Conservation (phyloP, 108 stramenopile genomes). For the Schizochytrium sp. region DNA sequence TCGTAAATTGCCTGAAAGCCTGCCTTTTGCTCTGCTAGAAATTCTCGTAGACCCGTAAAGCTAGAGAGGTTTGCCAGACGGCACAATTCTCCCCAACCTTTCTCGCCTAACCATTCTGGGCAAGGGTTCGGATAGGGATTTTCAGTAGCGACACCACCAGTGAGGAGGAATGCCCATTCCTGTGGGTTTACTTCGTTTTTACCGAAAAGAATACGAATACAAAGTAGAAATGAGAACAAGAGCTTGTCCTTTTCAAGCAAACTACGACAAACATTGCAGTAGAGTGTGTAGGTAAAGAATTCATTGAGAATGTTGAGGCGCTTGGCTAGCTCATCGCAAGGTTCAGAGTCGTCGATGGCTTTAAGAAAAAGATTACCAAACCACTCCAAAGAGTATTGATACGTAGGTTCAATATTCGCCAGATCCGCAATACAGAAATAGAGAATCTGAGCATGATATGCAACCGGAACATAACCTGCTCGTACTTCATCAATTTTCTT, state of each 20-base stretch:
- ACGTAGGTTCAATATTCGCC: constrained; percentile 77
- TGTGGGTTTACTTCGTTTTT: constrained; percentile 69
- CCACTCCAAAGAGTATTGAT: constrained; percentile 78
- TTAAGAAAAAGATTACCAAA: constrained; percentile 76
- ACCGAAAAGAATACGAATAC: constrained; percentile 70
- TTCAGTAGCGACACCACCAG: constrained; percentile 76
- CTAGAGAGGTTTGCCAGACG: constrained; percentile 68
- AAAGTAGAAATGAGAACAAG: constrained; percentile 76
- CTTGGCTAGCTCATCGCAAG: constrained; percentile 70
- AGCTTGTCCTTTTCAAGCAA: constrained; percentile 79
- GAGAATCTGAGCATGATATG: constrained; percentile 73
- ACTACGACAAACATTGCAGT: constrained; percentile 77
- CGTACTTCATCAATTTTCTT: constrained; percentile 75
- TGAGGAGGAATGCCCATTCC: constrained; percentile 77
- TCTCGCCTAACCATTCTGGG: constrained; percentile 72
- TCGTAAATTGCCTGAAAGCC: constrained; percentile 75
- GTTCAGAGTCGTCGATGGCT: constrained; percentile 66
- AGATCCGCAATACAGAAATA: constrained; percentile 77
- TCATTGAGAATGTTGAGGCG: constrained; percentile 76
- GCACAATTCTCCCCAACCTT: constrained; percentile 80
- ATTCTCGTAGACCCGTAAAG: constrained; percentile 69
- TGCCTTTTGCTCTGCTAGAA: constrained; percentile 61
- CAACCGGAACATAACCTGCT: constrained; percentile 75
- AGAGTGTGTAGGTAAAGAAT: constrained; percentile 77
- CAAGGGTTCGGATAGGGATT: constrained; percentile 75